phyloP scores from a whole-genome alignment of 1,284 basidiomycete species.

The Leccinum cinnamomeum region DNA sequence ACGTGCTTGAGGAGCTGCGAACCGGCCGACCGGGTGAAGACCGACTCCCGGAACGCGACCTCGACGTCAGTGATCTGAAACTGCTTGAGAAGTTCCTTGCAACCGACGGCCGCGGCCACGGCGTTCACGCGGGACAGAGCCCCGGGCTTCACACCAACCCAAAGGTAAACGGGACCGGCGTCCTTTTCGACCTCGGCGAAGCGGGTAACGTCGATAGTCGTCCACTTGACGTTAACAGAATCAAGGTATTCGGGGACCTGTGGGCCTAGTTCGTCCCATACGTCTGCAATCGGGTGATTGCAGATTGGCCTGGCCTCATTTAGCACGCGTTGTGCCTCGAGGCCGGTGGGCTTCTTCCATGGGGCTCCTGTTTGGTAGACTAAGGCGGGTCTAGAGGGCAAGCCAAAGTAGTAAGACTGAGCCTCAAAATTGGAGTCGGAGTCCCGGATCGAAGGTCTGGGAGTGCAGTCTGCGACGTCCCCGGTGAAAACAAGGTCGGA shows the following conservation, averaged over 20 bases:
- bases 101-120: not conserved
- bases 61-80: not conserved
- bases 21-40: not conserved
- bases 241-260: not conserved
- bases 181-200: not conserved
- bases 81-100: not conserved
- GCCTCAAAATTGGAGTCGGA: no score
- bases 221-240: not conserved
- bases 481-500: no score
- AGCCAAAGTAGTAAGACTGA: no score
- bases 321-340: not conserved
- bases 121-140: not conserved
- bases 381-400: no score
- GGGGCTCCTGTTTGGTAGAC: no score
- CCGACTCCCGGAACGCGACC: not conserved
- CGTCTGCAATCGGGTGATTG: not conserved
- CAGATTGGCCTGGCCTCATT: not conserved
- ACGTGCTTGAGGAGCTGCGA: not conserved
- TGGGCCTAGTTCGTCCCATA: not conserved
- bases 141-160: not conserved
- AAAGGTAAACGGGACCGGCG: not conserved
- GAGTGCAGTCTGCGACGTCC: no score
- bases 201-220: not conserved
- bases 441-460: no score
- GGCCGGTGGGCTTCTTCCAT: not conserved